phyloP scores from a whole-genome alignment of 352 stramenopile species.

The Phytophthora aleatoria region DNA sequence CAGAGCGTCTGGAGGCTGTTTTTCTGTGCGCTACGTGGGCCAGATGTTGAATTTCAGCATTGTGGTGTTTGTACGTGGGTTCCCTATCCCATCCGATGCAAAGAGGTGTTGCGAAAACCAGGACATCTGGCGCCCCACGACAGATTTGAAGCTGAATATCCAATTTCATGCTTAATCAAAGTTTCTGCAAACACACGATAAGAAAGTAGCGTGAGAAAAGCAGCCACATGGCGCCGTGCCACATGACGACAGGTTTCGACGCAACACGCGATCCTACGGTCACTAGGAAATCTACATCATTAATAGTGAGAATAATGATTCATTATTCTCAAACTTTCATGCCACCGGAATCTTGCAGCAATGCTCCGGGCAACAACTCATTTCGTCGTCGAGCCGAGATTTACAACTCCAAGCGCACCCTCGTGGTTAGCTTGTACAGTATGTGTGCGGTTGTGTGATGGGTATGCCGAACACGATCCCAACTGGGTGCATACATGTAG shows the following conservation, averaged over 20 bases:
- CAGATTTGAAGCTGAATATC: slow-evolving; percentile 5
- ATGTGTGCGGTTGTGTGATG: no score
- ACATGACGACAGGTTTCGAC: slow-evolving; percentile 3
- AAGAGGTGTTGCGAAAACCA: slow-evolving; percentile 1
- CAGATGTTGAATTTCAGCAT: slow-evolving; percentile 18
- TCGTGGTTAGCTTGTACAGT: no score
- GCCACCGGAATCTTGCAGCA: background rate
- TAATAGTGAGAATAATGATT: no score
- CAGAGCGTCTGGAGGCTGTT: slow-evolving; percentile 3
- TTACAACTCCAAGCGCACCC: no score
- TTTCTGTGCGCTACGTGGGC: slow-evolving; percentile 5
- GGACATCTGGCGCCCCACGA: slow-evolving; percentile 1
- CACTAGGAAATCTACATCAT: background rate
- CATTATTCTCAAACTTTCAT: background rate
- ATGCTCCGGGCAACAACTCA: background rate
- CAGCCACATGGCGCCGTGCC: slow-evolving; percentile 6
- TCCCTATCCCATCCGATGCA: slow-evolving; percentile 14
- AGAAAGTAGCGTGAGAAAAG: slow-evolving; percentile 10
- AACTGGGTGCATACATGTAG: no score
- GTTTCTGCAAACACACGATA: slow-evolving; percentile 1
- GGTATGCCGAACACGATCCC: no score
- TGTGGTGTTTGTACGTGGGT: slow-evolving; percentile 14
- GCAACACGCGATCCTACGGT: background rate
- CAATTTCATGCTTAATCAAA: background rate
- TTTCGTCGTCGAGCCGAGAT: background rate